Conservation (phyloP, 352 stramenopile species). For the Phytophthora hybrid region DNA sequence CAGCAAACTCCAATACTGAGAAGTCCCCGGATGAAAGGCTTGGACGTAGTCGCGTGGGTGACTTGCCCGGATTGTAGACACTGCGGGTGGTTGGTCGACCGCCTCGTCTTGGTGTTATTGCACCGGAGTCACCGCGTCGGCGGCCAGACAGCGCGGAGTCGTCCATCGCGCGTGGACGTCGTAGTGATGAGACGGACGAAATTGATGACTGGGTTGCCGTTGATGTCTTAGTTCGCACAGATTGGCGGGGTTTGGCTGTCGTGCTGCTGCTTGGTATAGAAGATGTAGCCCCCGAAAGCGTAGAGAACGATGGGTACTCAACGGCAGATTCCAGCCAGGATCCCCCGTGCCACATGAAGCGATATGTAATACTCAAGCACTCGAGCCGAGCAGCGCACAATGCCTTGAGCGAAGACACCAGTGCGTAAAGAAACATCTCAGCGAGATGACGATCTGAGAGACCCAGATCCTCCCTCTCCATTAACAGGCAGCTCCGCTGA, state of each 20-base stretch:
- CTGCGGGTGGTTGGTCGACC: conserved; percentile 41
- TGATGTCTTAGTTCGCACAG: conserved; percentile 34
- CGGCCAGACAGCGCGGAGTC: conserved; percentile 47
- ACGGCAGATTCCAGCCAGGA: conserved; percentile 68
- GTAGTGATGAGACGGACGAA: conserved; percentile 30
- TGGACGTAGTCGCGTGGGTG: conserved; percentile 32
- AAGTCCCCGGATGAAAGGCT: conserved; percentile 43
- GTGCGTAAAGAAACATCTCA: conserved; percentile 70
- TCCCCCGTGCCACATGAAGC: conserved; percentile 63
- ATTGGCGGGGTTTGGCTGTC: conserved; percentile 39
- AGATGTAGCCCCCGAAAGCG: conserved; percentile 4
- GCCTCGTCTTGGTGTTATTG: conserved; percentile 35
- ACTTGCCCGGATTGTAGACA: conserved; percentile 48
- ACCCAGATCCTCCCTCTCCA: conserved; percentile 56
- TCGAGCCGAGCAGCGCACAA: conserved; percentile 61
- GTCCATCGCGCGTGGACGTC: conserved; percentile 42
- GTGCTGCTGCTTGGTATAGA: conserved; percentile 17
- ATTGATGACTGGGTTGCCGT: conserved; percentile 27
- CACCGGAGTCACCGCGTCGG: conserved; percentile 35
- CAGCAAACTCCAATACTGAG: conserved; percentile 32
- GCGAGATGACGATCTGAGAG: conserved; percentile 45
- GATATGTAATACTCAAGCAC: conserved; percentile 59
- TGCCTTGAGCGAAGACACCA: conserved; percentile 65
- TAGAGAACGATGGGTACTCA: conserved; percentile 50
- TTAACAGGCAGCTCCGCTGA: conserved; percentile 44